A percentile compares a stretch with the other conserved stretches of the same genome.
phyloP scores from a whole-genome alignment of 2,329 filamentous ascomycete genomes.

The Sordariomycetes sp. region DNA sequence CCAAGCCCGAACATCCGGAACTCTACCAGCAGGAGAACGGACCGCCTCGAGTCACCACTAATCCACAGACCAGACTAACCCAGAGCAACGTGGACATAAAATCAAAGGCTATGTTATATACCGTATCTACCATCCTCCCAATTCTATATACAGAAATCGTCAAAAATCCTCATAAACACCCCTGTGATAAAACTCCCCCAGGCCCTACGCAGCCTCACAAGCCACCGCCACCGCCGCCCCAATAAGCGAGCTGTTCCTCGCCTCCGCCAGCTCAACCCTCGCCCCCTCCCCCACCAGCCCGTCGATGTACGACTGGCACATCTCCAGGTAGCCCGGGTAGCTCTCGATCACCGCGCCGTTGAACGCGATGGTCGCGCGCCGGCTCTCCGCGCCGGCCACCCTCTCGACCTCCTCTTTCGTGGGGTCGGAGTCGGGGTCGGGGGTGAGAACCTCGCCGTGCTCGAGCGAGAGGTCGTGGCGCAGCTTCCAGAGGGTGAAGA shows the following conservation, averaged over 20 bases:
- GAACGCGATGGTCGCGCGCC: slow-evolving; percentile 56
- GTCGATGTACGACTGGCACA: slow-evolving; percentile 54
- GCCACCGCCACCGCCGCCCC: slow-evolving; percentile 65
- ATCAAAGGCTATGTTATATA: neutral
- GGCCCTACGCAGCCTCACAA: slow-evolving; percentile 14
- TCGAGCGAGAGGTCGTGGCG: slow-evolving; percentile 34
- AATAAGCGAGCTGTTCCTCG: slow-evolving; percentile 63
- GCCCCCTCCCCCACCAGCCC: slow-evolving; percentile 32
- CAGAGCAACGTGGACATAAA: neutral
- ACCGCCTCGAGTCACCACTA: neutral
- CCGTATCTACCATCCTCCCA: neutral
- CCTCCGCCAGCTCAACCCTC: slow-evolving; percentile 53
- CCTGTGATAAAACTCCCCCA: neutral
- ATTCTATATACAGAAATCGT: neutral
- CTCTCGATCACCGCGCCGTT: slow-evolving; percentile 73
- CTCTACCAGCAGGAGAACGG: too few species aligned
- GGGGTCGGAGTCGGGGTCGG: slow-evolving; percentile 14
- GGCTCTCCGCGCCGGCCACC: slow-evolving; percentile 40
- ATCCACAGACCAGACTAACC: neutral
- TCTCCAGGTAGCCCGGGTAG: slow-evolving; percentile 56
- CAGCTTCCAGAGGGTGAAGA: slow-evolving; percentile 49
- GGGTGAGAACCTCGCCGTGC: slow-evolving; percentile 17
- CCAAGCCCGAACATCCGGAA: too few species aligned
- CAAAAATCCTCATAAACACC: neutral
- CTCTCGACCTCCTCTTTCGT: slow-evolving; percentile 15